Base-by-base conservation (phyloP, 2,329 filamentous ascomycete genomes). In the Nothopassalora personata region DNA sequence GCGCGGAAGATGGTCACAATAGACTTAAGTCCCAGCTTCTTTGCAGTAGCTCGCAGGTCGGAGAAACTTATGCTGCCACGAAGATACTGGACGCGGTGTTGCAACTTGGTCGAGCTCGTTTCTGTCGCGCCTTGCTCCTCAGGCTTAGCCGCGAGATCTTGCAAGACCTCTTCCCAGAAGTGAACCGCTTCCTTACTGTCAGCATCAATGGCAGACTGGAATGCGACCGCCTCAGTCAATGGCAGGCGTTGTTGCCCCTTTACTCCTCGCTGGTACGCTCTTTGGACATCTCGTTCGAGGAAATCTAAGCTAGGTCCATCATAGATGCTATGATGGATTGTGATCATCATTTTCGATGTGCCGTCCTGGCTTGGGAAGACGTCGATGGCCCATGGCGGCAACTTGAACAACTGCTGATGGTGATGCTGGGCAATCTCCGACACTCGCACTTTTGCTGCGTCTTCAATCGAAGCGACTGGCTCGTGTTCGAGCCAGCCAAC, bases 271-370 rank as follows among this genome's bases (percentile, higher is more conserved):
- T 34, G 34, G 28, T 62, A 62, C 7, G 43, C 33, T 18, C 34
- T 43, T 27, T 34, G 53, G 9, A 62, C 43, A 46, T 60, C 60
- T 28, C 28, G 23, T 50, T 55, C 45, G 15, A 62, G 28, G 27
- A 55, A 53, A 1, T 19, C 50, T 34, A 60, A 31, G 36, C 54
- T 57, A 11, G 58, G 54, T 13, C 57, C 60, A 43, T 62, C 60
- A 19, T 62, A 60, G 23, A 62, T 60, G 31, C 49, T 39, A 31
- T 62, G 60, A 52, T 59, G 58, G 15, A 62, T 60, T 23, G 57
- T 60, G 19, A 62, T 55, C 54, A 62, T 53, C 54, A 60, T 53
- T 11, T 53, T 39, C 19, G 47, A 31, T 4, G 31, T 53, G 10
- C 50, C 49, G 23, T 54, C 43, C 5, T 48, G 34, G 18, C 28